Evolutionary conservation across 805 yeast genomes (phyloP), one percentile per base, ranked within the genome.

Genomic region (Wickerhamiella brachini): DNA sequence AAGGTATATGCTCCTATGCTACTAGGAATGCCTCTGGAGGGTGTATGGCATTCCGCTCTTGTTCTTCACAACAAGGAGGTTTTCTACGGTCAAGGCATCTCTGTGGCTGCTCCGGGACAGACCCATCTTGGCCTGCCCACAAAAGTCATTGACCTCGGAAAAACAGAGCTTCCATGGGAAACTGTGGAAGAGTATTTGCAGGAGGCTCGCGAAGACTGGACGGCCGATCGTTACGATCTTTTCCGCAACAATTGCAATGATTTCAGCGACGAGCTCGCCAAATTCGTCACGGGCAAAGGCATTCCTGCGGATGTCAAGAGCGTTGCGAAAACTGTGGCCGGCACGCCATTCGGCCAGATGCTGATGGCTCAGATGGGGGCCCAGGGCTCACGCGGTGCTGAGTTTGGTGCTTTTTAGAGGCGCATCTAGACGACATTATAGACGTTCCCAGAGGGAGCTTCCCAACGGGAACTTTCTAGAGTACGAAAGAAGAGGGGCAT

Each of bases 211-310:
- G 49, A 45, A 29, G 68, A 69, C 10, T 79, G 71, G 57, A 62
- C 68, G 15, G 73, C 78, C 8, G 68, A 67, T 8, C 68, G 64
- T 39, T 81, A 81, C 65, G 78, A 79, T 56, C 62, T 81, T 52
- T 78, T 81, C 53, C 71, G 72, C 49, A 80, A 80, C 63, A 81
- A 81, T 59, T 81, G 87, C 64, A 81, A 81, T 64, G 81, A 82
- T 64, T 80, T 81, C 65, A 71, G 82, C 18, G 74, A 80, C 56
- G 79, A 74, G 45, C 59, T 77, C 51, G 59, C 77, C 43, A 79
- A 80, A 57, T 80, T 81, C 54, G 63, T 80, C 52, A 79, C 76
- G 22, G 83, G 81, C 6, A 67, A 68, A 52, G 71, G 67, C 48
- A 68, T 81, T 41, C 86, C 84, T 12, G 69, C 68, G 20, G 67